Percentiles rank a stretch among this genome's conserved stretches.
These are phyloP conservation scores for Zopfochytrium polystomum DNA, from an alignment of 371 early-diverging fungal species.

Conservation along the genomic window DNA sequence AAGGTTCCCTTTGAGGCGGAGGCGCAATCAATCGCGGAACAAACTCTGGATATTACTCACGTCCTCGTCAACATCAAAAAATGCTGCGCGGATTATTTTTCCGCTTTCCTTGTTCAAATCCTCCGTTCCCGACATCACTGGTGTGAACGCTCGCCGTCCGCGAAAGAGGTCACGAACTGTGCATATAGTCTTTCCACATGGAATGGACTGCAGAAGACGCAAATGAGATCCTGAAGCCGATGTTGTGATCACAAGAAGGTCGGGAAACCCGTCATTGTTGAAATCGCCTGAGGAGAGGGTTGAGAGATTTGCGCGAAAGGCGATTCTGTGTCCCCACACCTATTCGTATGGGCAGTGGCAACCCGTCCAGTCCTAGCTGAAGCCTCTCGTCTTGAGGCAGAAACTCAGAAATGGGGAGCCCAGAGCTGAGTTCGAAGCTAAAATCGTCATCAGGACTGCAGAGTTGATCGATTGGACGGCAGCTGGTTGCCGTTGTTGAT, in stretches of 20 bases:
- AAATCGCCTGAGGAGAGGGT: constrained; percentile 72
- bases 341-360: constrained; percentile 32
- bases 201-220: constrained; percentile 57
- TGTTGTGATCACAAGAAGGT: constrained; percentile 61
- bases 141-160: constrained; percentile 56
- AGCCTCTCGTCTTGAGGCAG: constrained; percentile 47
- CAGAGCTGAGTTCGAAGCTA: not conserved
- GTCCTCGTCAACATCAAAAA: constrained; percentile 86
- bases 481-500: constrained; percentile 33
- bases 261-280: constrained; percentile 90
- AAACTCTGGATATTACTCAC: constrained; percentile 46
- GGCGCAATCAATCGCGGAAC: not conserved
- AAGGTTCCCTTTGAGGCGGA: constrained; percentile 62
- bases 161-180: constrained; percentile 33
- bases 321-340: constrained; percentile 47
- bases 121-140: constrained; percentile 60
- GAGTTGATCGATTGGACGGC: constrained; percentile 63
- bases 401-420: not conserved
- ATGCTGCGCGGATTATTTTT: constrained; percentile 62
- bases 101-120: constrained; percentile 46
- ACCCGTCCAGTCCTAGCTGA: constrained; percentile 56
- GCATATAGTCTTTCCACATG: constrained; percentile 55
- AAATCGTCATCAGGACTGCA: constrained; percentile 62
- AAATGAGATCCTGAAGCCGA: constrained; percentile 18
- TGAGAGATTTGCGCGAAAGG: constrained; percentile 30